These are phyloP conservation scores for Hordeum marinum DNA, from an alignment of 176 grass and related monocot genomes.

Conservation along the genomic window DNA sequence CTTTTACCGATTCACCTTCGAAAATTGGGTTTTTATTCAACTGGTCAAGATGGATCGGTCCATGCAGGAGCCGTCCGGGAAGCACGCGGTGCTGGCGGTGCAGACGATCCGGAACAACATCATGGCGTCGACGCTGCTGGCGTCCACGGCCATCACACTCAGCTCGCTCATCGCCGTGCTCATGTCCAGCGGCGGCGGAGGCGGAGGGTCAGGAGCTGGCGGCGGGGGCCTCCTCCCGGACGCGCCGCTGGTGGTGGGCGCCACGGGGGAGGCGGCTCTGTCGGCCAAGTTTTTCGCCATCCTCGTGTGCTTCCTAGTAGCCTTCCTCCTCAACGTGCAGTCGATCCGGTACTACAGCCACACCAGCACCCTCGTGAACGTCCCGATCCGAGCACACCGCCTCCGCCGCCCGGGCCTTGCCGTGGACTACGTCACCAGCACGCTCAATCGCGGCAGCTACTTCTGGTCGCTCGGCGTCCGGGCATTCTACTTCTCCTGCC, in stretches of 20 bases:
- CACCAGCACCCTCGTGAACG: constrained; percentile 53
- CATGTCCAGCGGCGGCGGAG: constrained; percentile 35
- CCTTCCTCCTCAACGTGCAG: constrained; percentile 83
- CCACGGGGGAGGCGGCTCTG: background rate
- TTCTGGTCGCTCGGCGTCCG: constrained; percentile 63
- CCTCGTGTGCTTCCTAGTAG: constrained; percentile 72
- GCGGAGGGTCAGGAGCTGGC: no score
- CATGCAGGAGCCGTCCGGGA: constrained; percentile 48
- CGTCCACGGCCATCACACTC: constrained; percentile 69
- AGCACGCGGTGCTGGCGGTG: constrained; percentile 71
- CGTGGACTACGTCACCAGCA: constrained; percentile 39
- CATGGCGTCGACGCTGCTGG: constrained; percentile 87
- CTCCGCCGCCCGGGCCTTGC: constrained; percentile 5
- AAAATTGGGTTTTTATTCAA: background rate
- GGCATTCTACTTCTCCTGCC: constrained; percentile 68
- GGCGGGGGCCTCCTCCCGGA: constrained; percentile 14
- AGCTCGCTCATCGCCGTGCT: constrained; percentile 67
- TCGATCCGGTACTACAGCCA: constrained; percentile 89
- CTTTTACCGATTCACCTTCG: background rate
- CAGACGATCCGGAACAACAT: constrained; percentile 92
- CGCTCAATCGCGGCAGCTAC: constrained; percentile 51
- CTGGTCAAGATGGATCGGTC: background rate
- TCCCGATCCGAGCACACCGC: constrained; percentile 37
- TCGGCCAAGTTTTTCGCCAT: constrained; percentile 65
- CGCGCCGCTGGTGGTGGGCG: constrained; percentile 40